These are phyloP conservation scores for Malassezia vespertilionis DNA, from an alignment of 1,284 basidiomycete species.

Conservation along the genomic window DNA sequence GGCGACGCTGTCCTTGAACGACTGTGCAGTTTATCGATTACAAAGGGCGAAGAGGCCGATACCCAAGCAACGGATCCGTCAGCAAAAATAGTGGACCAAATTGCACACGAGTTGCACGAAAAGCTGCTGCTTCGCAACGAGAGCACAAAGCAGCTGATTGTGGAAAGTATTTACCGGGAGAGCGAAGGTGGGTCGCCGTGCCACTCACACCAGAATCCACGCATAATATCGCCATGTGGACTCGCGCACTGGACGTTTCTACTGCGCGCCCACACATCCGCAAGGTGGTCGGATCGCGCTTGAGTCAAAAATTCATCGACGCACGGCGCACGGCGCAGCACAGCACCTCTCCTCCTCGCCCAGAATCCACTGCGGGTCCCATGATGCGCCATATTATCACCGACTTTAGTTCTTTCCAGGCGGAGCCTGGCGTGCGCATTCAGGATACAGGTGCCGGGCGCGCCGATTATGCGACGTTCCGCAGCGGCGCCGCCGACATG, in stretches of 20 bases:
- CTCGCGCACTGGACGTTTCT: constrained; percentile 60
- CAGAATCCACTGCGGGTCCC: neutral
- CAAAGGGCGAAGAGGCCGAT: constrained; percentile 58
- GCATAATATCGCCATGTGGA: constrained; percentile 83
- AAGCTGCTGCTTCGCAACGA: constrained; percentile 81
- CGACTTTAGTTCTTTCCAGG: constrained; percentile 36
- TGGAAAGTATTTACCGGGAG: constrained; percentile 72
- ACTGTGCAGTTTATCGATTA: constrained; percentile 61
- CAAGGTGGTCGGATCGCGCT: constrained; percentile 50
- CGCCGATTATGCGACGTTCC: too few relatives aligned
- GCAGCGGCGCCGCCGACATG: constrained; percentile 16
- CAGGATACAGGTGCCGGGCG: neutral
- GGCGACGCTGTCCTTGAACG: constrained; percentile 84
- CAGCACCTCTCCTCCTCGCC: too few relatives aligned
- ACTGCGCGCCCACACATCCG: constrained; percentile 67
- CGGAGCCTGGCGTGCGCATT: constrained; percentile 26
- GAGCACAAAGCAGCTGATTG: constrained; percentile 86
- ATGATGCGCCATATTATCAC: constrained; percentile 28
- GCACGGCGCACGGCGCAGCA: constrained; percentile 20
- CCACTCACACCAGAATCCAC: constrained; percentile 60
- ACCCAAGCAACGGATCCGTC: neutral
- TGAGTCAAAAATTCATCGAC: constrained; percentile 40
- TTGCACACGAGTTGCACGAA: constrained; percentile 84
- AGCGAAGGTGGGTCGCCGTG: constrained; percentile 23
- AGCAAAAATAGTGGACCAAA: constrained; percentile 64